Base-by-base conservation (phyloP, 352 stramenopile genomes). In the Nothophytophthora sp. region DNA sequence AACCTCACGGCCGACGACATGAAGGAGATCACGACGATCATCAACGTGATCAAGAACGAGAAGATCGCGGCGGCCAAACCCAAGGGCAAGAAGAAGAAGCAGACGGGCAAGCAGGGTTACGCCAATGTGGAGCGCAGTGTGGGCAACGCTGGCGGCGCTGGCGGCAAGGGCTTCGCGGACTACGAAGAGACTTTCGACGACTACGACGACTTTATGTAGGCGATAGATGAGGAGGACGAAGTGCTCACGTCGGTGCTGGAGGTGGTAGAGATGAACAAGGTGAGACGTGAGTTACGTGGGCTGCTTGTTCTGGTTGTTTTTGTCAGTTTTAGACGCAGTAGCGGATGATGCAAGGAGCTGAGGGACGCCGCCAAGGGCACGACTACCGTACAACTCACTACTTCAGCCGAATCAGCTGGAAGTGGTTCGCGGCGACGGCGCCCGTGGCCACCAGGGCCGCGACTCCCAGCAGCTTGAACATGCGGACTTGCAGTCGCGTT, bases 31-130 rank as follows among this genome's bases (percentile, higher is more conserved):
- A 91, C 78, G 57, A 93, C 82, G 41, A 86, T 91, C 34, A 76
- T 91, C 52, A 93, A 93, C 63, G 78, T 92, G 40, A 85, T 93
- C 55, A 90, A 93, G 73, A 93, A 93, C 63, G 82, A 93, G 33
- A 93, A 93, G 63, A 93, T 93, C 58, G 69, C 71, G 18, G 67
- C 76, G 11, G 75, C 82, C 34, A 93, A 93, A 66, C 80, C 76
- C 23, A 93, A 93, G 67, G 60, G 66, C 39, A 93, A 93, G 73
- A 93, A 93, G 67, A 93, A 91, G 75, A 91, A 91, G 69, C 58
- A 69, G 41, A 76, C 73, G 13, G 82, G 82, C 45, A 88, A 87
- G 43, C 77, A 91, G 60, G 80, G 82, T 29, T 93, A 91, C 50
- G 75, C 82, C 29, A 93, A 91, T 47, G 80, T 93, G 13, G 82